Percentiles rank a stretch among this genome's conserved stretches.
phyloP scores from a whole-genome alignment of 2,329 filamentous ascomycete genomes.

The Karstenula rhodostoma region DNA sequence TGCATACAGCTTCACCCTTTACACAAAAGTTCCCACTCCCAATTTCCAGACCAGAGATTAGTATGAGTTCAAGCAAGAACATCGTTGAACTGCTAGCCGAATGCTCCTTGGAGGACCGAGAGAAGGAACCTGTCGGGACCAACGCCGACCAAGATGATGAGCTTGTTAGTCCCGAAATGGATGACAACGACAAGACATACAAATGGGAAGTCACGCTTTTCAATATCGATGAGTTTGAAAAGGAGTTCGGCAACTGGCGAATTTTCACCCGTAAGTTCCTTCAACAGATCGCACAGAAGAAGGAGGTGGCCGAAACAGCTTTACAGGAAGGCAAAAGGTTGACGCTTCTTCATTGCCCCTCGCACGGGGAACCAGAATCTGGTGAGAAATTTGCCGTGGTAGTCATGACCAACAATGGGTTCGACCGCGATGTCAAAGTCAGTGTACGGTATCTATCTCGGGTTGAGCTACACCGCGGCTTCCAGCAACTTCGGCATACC shows the following conservation, averaged over 20 bases:
- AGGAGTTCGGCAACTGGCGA: not conserved
- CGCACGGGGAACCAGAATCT: not conserved
- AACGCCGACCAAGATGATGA: not conserved
- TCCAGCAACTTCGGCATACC: not conserved
- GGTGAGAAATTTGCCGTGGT: not conserved
- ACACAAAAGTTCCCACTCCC: too few species aligned
- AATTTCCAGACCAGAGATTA: not conserved
- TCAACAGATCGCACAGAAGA: not conserved
- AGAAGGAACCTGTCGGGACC: not conserved
- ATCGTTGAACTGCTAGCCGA: not conserved
- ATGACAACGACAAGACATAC: not conserved
- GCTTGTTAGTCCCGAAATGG: not conserved
- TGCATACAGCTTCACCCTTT: too few species aligned
- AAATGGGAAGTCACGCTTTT: not conserved
- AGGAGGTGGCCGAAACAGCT: not conserved
- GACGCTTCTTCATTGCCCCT: not conserved
- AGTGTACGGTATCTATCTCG: not conserved
- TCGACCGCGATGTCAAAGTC: not conserved
- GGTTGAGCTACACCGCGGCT: not conserved
- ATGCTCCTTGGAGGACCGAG: not conserved
- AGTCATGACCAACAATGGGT: not conserved
- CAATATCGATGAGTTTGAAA: not conserved
- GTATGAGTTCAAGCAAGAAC: not conserved
- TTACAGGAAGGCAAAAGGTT: not conserved
- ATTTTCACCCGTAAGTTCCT: not conserved